phyloP scores from a whole-genome alignment of 805 yeast species.

The Wickerhamiella musiphila region DNA sequence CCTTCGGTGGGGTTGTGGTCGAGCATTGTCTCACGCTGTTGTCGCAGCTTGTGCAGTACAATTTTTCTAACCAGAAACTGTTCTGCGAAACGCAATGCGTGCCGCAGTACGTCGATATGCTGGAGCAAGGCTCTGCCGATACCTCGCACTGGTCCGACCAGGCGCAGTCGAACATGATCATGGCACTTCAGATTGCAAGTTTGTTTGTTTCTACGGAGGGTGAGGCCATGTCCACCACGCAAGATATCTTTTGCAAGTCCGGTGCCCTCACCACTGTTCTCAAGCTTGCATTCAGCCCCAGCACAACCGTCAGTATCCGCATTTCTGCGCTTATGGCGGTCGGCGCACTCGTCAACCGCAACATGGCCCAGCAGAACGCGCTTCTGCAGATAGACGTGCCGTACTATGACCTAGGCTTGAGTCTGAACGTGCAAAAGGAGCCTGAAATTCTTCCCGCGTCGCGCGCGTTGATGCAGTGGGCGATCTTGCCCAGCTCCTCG shows the following conservation, averaged over 20 bases:
- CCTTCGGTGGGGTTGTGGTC: constrained; percentile 83
- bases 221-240: constrained; percentile 44
- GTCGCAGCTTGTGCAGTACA: constrained; percentile 55
- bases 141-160: constrained; percentile 56
- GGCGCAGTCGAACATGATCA: constrained; percentile 44
- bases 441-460: constrained; percentile 45
- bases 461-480: constrained; percentile 67
- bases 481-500: constrained; percentile 58
- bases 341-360: constrained; percentile 57
- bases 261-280: constrained; percentile 51
- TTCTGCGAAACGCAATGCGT: constrained; percentile 76
- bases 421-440: constrained; percentile 19
- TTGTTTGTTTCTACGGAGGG: constrained; percentile 59
- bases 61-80: constrained; percentile 75
- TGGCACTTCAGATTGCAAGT: constrained; percentile 55
- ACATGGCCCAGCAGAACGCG: constrained; percentile 46
- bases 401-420: constrained; percentile 58
- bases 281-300: constrained; percentile 46
- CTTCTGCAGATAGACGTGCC: constrained; percentile 84
- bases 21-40: constrained; percentile 74
- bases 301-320: constrained; percentile 49
- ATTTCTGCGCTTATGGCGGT: constrained; percentile 53
- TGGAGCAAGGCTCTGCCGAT: constrained; percentile 38
- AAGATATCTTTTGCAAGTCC: constrained; percentile 37
- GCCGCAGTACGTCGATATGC: constrained; percentile 41